Base-by-base conservation (phyloP, 1,284 basidiomycete genomes). In the Inonotus hispidus region DNA sequence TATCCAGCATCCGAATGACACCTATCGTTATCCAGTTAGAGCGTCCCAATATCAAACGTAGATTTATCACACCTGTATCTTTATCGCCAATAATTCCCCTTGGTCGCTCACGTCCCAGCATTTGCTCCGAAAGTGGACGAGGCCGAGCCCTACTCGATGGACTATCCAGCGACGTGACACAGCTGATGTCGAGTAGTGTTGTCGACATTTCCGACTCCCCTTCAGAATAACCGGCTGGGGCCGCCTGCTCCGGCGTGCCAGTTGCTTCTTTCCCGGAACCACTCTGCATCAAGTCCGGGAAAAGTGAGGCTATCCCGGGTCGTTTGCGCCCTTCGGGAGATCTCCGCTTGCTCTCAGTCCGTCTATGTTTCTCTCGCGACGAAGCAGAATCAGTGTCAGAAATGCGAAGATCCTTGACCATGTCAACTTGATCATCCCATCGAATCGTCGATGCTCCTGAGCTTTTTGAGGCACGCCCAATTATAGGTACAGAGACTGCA, bases 341-440 rank as follows among this genome's bases (percentile, higher is more conserved):
- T 46, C 62, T 58, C 21, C n/a, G 27, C 38, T 45, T 39, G 27
- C 38, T 41, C 52, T 71, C 71, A 32, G 54, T 61, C 63, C 65
- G 71, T 54, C 65, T 67, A n/a, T 56, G 71, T 50, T 54, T 67
- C 68, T 39, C 63, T 56, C 35, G 10, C 23, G 29, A 23, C 35
- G 45, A 58, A 10, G 46, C 47, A 68, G 73, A 59, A 71, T 71
- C 61, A 79, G 72, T 64, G 83, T 82, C 67, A 73, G 74, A 66
- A 74, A 76, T 65, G 81, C 32, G 76, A 64, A 71, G 70, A 70
- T 83, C 82, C 64, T 77, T 80, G 3, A 79, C 80, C 1, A 78
- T 82, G 67, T 81, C 75, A 49, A 88, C 65, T 1, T 77, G 79
- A 67, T 89, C 88, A 64, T 87, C 85, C 87, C 88, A 89, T 52